Conservation (phyloP, 2,329 filamentous ascomycete genomes). For the Fusarium sp. region DNA sequence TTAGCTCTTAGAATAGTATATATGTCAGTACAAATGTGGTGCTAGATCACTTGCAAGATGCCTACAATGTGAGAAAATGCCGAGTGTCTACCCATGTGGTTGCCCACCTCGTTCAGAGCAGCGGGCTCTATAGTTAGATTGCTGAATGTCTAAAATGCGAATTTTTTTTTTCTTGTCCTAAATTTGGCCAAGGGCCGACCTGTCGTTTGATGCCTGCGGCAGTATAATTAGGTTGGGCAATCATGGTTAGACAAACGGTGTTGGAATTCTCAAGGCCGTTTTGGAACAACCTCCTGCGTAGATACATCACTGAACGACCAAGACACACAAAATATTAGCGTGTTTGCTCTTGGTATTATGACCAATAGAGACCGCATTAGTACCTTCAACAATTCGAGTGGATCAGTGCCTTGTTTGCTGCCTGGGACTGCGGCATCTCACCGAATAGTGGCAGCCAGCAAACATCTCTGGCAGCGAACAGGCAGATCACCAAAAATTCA, state of each 20-base stretch:
- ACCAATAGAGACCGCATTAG: too few relatives aligned
- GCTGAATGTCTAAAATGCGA: neutral
- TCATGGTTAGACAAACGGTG: too few relatives aligned
- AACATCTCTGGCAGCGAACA: neutral
- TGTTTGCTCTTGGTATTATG: too few relatives aligned
- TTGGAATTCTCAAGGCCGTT: too few relatives aligned
- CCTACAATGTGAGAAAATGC: neutral
- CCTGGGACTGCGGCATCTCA: neutral
- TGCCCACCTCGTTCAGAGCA: neutral
- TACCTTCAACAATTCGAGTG: neutral
- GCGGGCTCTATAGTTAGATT: neutral
- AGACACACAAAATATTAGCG: neutral
- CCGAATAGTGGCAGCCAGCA: neutral
- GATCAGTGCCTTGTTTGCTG: neutral
- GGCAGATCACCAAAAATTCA: neutral
- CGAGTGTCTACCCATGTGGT: neutral
- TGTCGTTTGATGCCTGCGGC: too few relatives aligned
- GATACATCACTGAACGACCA: neutral
- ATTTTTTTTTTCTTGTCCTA: too few relatives aligned
- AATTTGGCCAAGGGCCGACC: too few relatives aligned
- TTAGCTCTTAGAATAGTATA: accelerated
- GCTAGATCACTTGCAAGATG: neutral
- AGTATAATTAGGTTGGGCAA: too few relatives aligned
- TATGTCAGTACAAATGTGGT: neutral
- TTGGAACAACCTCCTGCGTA: too few relatives aligned